Evolutionary conservation across 2,329 filamentous ascomycete genomes (phyloP).

Genomic region (Bimuria novae-zelandiae): DNA sequence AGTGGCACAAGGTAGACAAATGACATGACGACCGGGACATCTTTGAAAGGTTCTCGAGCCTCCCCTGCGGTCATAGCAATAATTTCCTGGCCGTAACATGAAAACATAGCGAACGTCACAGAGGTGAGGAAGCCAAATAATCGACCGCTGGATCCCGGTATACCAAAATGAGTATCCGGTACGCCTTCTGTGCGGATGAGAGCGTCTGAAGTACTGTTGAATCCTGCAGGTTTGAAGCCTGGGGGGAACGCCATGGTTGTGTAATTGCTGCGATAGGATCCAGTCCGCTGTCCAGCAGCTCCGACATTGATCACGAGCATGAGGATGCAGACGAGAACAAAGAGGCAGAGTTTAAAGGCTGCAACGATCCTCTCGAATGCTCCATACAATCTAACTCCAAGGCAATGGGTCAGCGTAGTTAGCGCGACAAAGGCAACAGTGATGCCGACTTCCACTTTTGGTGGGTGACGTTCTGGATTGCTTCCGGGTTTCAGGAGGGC

Average conservation of each 20-base stretch:
- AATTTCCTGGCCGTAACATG: slow-evolving; percentile 38
- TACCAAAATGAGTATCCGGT: slow-evolving; percentile 21
- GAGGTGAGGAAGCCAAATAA: slow-evolving; percentile 40
- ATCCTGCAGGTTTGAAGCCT: slow-evolving; percentile 32
- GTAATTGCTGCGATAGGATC: slow-evolving; percentile 23
- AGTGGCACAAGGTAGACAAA: slow-evolving; percentile 40
- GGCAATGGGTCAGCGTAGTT: slow-evolving; percentile 30
- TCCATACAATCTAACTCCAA: slow-evolving; percentile 36
- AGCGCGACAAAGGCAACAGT: slow-evolving; percentile 26
- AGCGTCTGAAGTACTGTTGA: slow-evolving; percentile 11
- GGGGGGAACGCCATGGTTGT: slow-evolving; percentile 24
- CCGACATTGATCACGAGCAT: slow-evolving; percentile 36
- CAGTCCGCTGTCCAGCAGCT: slow-evolving; percentile 20
- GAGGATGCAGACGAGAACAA: slow-evolving; percentile 29
- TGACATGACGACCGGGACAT: slow-evolving; percentile 36
- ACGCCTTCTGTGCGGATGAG: slow-evolving; percentile 11
- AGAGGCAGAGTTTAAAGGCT: slow-evolving; percentile 36
- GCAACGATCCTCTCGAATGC: slow-evolving; percentile 37
- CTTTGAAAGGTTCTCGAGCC: slow-evolving; percentile 32
- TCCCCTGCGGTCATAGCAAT: slow-evolving; percentile 40
- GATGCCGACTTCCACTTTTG: slow-evolving; percentile 22
- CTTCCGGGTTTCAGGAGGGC: slow-evolving; percentile 18
- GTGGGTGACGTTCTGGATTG: slow-evolving; percentile 14
- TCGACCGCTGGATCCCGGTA: slow-evolving; percentile 29
- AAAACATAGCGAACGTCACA: slow-evolving; percentile 36